A percentile compares a stretch with the other conserved stretches of the same genome.
phyloP scores from a whole-genome alignment of 805 yeast genomes.

The Nakazawaea ishiwadae region DNA sequence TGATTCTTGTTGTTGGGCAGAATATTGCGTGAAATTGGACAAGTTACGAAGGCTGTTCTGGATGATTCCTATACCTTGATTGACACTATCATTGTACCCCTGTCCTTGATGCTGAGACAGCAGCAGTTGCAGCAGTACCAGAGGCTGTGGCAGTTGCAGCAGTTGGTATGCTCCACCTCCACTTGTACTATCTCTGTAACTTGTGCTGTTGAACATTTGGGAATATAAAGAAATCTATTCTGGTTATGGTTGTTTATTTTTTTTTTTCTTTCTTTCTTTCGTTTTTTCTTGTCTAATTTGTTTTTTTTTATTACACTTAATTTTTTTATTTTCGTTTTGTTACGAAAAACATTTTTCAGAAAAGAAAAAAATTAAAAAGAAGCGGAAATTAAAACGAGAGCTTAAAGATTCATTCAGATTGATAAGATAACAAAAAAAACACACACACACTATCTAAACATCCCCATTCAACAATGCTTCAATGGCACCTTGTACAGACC shows the following conservation, averaged over 20 bases:
- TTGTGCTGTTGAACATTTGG: no score
- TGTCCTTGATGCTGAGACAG: conserved; percentile 1
- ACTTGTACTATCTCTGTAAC: no score
- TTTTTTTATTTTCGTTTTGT: not conserved
- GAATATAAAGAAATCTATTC: not conserved
- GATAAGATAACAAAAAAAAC: no score
- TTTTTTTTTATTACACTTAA: not conserved
- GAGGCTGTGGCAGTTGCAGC: not conserved
- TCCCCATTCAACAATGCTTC: conserved; percentile 73
- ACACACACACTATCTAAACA: no score
- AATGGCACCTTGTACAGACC: conserved; percentile 94
- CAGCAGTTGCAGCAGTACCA: not conserved
- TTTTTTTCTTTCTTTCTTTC: not conserved
- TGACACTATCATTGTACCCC: not conserved
- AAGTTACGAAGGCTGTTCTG: conserved; percentile 8
- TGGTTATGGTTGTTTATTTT: not conserved
- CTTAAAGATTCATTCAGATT: no score
- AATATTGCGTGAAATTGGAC: conserved; percentile 7
- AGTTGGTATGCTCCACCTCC: no score
- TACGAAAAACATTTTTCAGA: not conserved
- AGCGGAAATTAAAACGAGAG: no score
- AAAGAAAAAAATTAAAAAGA: not conserved
- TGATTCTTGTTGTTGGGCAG: conserved; percentile 2
- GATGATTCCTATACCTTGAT: conserved; percentile 5
- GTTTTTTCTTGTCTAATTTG: not conserved